A percentile compares a stretch with the other conserved stretches of the same genome.
These are phyloP conservation scores for Hemileia vastatrix DNA, from an alignment of 1,284 basidiomycete genomes.

Conservation along the genomic window DNA sequence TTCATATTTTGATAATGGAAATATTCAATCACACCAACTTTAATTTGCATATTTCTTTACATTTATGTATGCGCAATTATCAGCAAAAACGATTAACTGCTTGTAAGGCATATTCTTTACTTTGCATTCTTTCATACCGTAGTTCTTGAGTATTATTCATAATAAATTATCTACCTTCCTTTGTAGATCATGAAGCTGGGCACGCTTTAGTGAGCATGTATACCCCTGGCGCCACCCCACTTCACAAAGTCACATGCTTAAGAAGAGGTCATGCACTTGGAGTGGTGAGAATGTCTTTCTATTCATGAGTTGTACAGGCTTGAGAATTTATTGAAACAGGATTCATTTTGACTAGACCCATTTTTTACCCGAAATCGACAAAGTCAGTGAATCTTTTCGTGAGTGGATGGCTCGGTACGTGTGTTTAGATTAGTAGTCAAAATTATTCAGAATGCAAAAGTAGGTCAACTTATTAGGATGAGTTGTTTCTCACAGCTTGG, in stretches of 20 bases:
- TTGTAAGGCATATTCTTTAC: too few species aligned
- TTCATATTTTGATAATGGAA: slow-evolving; percentile 42
- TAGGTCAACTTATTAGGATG: slow-evolving; percentile 46
- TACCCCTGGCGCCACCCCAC: slow-evolving; percentile 81
- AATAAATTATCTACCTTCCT: background rate
- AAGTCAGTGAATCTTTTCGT: slow-evolving; percentile 37
- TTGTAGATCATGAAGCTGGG: slow-evolving; percentile 93
- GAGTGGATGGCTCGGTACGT: slow-evolving; percentile 18
- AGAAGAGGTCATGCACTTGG: slow-evolving; percentile 86
- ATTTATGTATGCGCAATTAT: background rate
- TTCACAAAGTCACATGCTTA: slow-evolving; percentile 92
- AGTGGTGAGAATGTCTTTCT: slow-evolving; percentile 53
- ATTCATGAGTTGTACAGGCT: background rate
- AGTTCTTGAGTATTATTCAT: background rate
- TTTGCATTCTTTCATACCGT: background rate
- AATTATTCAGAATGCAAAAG: slow-evolving; percentile 45
- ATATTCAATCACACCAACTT: background rate
- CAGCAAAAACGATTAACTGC: slow-evolving; percentile 55
- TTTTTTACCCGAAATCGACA: slow-evolving; percentile 72
- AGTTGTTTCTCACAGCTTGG: slow-evolving; percentile 51
- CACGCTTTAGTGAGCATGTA: slow-evolving; percentile 83
- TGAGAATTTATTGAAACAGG: background rate
- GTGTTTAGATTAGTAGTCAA: slow-evolving; percentile 47
- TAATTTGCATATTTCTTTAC: background rate
- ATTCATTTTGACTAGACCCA: slow-evolving; percentile 51